phyloP scores from a whole-genome alignment of 108 stramenopile genomes.

The Cafeteria roenbergensis region DNA sequence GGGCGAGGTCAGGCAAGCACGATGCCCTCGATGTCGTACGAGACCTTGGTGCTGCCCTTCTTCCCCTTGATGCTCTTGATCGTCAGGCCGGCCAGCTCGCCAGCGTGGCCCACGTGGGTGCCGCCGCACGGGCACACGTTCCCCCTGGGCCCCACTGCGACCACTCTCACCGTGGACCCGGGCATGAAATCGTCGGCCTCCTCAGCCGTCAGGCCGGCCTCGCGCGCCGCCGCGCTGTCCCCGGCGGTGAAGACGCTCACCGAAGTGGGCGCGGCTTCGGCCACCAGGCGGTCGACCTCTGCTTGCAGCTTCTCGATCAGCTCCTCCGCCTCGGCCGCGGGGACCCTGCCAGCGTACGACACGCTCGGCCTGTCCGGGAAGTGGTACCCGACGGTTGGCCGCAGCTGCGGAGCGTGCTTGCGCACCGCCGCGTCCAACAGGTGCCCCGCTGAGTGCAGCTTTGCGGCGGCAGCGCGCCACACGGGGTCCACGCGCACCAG shows the following conservation, averaged over 20 bases:
- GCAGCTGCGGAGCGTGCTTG: conserved; percentile 30
- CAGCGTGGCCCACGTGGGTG: conserved; percentile 14
- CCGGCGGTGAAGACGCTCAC: background rate
- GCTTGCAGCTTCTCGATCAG: background rate
- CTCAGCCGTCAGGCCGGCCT: background rate
- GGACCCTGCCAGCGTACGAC: conserved; percentile 9
- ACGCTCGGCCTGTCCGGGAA: conserved; percentile 69
- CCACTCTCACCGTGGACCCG: background rate
- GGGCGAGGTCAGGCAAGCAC: no score
- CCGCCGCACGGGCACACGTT: conserved; percentile 19
- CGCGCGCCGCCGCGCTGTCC: background rate
- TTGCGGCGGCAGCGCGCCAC: conserved; percentile 54
- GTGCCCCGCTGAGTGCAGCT: conserved; percentile 71
- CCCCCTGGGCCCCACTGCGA: background rate
- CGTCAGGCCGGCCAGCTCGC: conserved; percentile 3
- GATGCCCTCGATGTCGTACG: no score
- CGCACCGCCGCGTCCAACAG: conserved; percentile 69
- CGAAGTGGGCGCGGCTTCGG: conserved; percentile 1
- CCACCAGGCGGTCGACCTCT: conserved; percentile 5
- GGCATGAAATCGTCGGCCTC: background rate
- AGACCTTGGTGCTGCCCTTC: conserved; percentile 15
- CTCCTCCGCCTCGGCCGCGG: conserved; percentile 5
- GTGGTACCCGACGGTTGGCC: conserved; percentile 64
- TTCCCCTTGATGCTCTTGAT: conserved; percentile 14
- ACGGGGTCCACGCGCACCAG: no score